Evolutionary conservation across 2,329 filamentous ascomycete genomes (phyloP).

Genomic region (Neonectria coccinea): DNA sequence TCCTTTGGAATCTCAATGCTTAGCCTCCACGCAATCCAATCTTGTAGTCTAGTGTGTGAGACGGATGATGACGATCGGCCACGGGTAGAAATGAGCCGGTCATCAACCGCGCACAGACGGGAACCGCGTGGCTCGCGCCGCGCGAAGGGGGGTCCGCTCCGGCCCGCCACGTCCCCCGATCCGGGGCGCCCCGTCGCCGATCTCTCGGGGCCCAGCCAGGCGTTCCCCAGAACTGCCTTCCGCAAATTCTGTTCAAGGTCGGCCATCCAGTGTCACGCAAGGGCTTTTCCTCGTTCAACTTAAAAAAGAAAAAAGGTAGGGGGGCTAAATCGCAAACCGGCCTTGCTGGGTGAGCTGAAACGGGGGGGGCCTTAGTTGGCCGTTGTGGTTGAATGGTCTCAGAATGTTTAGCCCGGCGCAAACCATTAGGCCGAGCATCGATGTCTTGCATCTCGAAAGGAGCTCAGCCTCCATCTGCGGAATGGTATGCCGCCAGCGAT

Average conservation of each 20-base stretch:
- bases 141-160: not conserved
- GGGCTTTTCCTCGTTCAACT: not conserved
- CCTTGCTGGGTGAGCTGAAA: not conserved
- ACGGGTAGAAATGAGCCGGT: not conserved
- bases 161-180: conserved; percentile 6
- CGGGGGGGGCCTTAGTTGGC: not conserved
- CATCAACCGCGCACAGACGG: conserved; percentile 28
- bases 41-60: not conserved
- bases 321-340: not conserved
- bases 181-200: conserved; percentile 12
- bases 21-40: not conserved
- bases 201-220: conserved; percentile 5
- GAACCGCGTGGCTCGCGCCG: conserved; percentile 19
- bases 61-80: not conserved
- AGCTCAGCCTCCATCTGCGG: not conserved
- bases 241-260: not conserved
- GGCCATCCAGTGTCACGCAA: not conserved
- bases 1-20: not conserved
- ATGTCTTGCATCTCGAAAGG: not conserved
- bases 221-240: not conserved
- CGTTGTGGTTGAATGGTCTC: not conserved
- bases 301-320: not conserved
- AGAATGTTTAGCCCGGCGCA: not conserved
- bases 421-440: not conserved
- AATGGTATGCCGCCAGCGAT: not conserved